Evolutionary conservation across 1,284 basidiomycete genomes (phyloP), one percentile per base, ranked within the genome.

Genomic region (Heterobasidion annosum): DNA sequence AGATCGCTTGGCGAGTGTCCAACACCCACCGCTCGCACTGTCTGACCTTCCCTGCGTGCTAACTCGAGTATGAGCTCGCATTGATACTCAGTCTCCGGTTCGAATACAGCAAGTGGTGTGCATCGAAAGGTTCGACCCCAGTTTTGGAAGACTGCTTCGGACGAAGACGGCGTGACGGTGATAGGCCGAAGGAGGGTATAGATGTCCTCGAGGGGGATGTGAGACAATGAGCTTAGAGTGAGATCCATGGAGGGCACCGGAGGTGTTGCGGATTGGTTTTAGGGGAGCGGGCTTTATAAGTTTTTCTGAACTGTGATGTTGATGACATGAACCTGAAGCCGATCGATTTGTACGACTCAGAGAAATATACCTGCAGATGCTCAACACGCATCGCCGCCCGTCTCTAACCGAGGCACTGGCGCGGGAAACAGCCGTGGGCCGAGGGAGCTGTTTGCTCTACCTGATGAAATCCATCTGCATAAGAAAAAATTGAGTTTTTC

Each of bases 1-100:
- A 98, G 76, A 71, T 98, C 96, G 66, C 86, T 91, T 9, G 96
- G 97, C 59, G 88, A 91, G 71, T 98, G 96, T 0, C 93, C 94
- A 8, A 93, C 83, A 8, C 95, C 96, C 33, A 88, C 87, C 0
- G 92, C 89, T 54, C 94, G 83, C 42, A 98, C 75, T 34, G 79
- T 77, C 60, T 80, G 82, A 10, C 78, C 74, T 64, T 91, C 82
- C 47, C 90, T 74, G 12, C 87, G 76, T 0, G 94, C 94, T 25
- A 94, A 82, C 69, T 94, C 93, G 34, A 99, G 75, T 48, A 96
- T 77, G 59, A 84, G 78, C 46, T 81, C 77, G 63, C 92, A 91
- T 54, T 98, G 79, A 57, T 79, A 69, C 43, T 85, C 81, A 34
- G 76, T 81, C 54, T 78, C 77, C 0, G 97, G 96, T 59, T 83